These are phyloP conservation scores for Solanum clarkiae DNA, from an alignment of 257 asterid genomes.

Conservation along the genomic window DNA sequence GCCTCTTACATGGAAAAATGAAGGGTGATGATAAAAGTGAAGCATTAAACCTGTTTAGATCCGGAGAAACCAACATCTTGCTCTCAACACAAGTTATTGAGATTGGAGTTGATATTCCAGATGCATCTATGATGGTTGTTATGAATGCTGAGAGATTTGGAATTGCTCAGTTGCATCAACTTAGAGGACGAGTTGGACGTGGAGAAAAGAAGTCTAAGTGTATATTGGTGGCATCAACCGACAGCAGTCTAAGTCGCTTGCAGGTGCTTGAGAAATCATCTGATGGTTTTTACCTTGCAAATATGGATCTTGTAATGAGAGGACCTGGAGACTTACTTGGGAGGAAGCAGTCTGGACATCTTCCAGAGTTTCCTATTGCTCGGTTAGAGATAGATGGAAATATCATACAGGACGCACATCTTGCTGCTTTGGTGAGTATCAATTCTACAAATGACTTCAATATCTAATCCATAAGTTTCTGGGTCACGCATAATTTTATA, in stretches of 20 bases:
- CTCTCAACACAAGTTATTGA: slow-evolving; percentile 94
- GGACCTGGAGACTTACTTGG: slow-evolving; percentile 99
- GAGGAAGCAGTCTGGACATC: slow-evolving; percentile 84
- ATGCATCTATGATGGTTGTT: slow-evolving; percentile 97
- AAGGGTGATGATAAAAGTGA: slow-evolving; percentile 72
- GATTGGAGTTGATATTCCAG: slow-evolving; percentile 91
- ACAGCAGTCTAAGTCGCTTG: slow-evolving; percentile 53
- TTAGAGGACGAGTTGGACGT: slow-evolving; percentile 91
- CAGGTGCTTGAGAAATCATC: slow-evolving; percentile 74
- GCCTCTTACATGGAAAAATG: slow-evolving; percentile 86
- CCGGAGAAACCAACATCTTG: slow-evolving; percentile 64
- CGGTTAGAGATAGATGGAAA: slow-evolving; percentile 87
- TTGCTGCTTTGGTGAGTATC: slow-evolving; percentile 70
- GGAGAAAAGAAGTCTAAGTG: slow-evolving; percentile 82
- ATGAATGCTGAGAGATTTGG: slow-evolving; percentile 97
- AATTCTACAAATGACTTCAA: not conserved
- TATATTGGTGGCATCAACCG: slow-evolving; percentile 44
- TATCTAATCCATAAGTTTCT: not conserved
- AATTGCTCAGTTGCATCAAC: slow-evolving; percentile 85
- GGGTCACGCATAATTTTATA: not conserved
- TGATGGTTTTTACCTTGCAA: slow-evolving; percentile 79
- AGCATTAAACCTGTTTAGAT: slow-evolving; percentile 54
- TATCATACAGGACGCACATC: slow-evolving; percentile 81
- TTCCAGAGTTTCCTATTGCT: slow-evolving; percentile 90
- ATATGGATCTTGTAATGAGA: slow-evolving; percentile 79